Conservation (phyloP, 768 basidiomycete genomes). For the Hortiboletus flavorubellus region DNA sequence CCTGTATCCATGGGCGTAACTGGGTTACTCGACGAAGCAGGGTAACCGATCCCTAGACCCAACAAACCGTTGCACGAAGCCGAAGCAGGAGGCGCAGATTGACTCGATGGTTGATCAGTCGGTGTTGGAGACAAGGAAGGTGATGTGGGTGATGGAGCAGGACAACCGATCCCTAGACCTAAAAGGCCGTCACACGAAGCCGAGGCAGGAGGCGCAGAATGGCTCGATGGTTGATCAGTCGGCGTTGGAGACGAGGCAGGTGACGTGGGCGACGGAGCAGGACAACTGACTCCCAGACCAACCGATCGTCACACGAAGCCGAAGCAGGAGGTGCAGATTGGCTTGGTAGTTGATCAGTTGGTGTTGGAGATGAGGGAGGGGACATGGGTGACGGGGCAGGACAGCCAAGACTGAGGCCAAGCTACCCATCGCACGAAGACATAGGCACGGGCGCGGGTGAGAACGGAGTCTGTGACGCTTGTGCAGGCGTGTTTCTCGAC, state of each 20-base stretch:
- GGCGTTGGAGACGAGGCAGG: not conserved
- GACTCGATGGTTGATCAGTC: not conserved
- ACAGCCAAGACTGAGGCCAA: not conserved
- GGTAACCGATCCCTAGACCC: constrained; percentile 14
- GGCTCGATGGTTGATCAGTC: too few relatives aligned
- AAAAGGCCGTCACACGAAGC: constrained; percentile 6
- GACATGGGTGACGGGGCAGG: not conserved
- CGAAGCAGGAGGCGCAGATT: not conserved
- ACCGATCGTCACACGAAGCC: not conserved
- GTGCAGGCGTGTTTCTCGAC: not conserved
- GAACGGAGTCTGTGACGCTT: not conserved
- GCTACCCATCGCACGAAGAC: not conserved
- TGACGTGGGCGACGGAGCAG: not conserved
- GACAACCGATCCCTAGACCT: constrained; percentile 14
- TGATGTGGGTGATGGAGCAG: not conserved
- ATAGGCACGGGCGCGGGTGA: not conserved
- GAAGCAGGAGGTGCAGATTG: not conserved
- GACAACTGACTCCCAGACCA: not conserved
- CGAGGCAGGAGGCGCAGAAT: not conserved
- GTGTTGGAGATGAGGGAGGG: not conserved
- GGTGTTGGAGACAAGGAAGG: too few relatives aligned
- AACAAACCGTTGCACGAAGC: constrained; percentile 7
- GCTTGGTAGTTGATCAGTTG: too few relatives aligned
- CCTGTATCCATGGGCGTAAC: not conserved
- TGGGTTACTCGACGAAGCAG: constrained; percentile 3